Evolutionary conservation across 2,329 filamentous ascomycete genomes (phyloP), one percentile per base, ranked within the genome.

Genomic region (Aspergillus persii): DNA sequence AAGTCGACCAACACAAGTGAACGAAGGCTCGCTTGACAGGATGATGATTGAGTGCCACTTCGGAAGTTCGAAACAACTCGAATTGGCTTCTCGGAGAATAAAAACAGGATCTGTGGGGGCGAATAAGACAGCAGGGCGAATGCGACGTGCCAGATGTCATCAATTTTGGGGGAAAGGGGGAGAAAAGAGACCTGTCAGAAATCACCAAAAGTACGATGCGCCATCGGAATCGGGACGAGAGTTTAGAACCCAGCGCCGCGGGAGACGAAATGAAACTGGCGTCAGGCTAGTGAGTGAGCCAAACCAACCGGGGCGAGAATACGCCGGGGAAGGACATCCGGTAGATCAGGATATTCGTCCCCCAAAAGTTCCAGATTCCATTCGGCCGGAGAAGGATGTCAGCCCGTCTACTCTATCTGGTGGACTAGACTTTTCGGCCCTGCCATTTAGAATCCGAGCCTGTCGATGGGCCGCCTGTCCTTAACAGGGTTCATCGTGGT

Each of bases 291-390:
- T 52, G 36, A 51, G n/a, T 48, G 51, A 46, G 46, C 53, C 51
- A 60, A 58, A 55, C 56, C 54, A 53, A 58, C 59, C 57, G 52
- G 58, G 39, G 58, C 54, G 48, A 51, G 49, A 59, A 59, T 56
- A 52, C 52, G 56, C 31, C 65, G 62, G 61, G 65, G 64, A 65
- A 63, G 15, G 46, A 47, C 18, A 56, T 54, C 66, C 65, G 65
- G 66, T 61, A 67, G 65, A 67, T 67, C 65, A 63, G 56, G 44
- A 54, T 39, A 58, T 59, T 53, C 46, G 62, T 48, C 36, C 53
- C 47, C 23, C 48, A 59, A 58, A 62, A 57, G 58, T 64, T 60
- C 59, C 18, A 61, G 57, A 54, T 62, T 57, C 54, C 51, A 60
- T 55, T 57, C 55, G 44, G 56, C 46, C 41, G 6, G 47, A 41